phyloP scores from a whole-genome alignment of 495 filamentous ascomycete genomes.

The Gamarada debralockiae region DNA sequence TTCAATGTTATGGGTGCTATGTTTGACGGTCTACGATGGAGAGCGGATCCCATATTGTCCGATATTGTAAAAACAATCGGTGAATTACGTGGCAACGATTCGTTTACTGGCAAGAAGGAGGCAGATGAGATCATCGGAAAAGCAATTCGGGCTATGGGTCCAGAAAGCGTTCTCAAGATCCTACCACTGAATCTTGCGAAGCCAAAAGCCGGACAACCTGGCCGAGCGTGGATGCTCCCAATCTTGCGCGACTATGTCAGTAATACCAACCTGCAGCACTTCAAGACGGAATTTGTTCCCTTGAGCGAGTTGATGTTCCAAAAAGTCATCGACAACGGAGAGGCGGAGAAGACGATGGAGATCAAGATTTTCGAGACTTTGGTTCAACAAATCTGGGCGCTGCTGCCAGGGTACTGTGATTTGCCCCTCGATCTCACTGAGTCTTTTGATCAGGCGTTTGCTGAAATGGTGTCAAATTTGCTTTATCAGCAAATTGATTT shows the following conservation, averaged over 20 bases:
- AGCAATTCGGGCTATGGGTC: conserved; percentile 85
- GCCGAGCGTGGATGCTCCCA: conserved; percentile 92
- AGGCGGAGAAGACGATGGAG: conserved; percentile 82
- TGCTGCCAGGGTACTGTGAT: conserved; percentile 94
- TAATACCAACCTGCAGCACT: conserved; percentile 83
- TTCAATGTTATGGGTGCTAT: conserved; percentile 86
- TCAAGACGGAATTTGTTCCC: conserved; percentile 79
- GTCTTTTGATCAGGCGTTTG: conserved; percentile 84
- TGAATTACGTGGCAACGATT: conserved; percentile 81
- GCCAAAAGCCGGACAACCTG: conserved; percentile 69
- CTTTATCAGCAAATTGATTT: conserved; percentile 89
- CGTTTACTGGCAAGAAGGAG: conserved; percentile 92
- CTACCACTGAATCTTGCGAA: conserved; percentile 81
- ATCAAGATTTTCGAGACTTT: conserved; percentile 96
- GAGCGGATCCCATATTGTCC: conserved; percentile 68
- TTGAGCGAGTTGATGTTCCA: conserved; percentile 89
- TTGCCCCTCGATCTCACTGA: conserved; percentile 74
- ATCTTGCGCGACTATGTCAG: conserved; percentile 78
- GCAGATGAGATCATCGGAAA: conserved; percentile 84
- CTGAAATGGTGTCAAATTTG: conserved; percentile 84
- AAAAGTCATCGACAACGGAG: conserved; percentile 72
- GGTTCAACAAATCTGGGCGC: conserved; percentile 91
- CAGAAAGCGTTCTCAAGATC: conserved; percentile 71
- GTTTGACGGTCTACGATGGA: conserved; percentile 84
- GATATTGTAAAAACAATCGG: conserved; percentile 74